Evolutionary conservation across 192 early-diverging fungal species (phyloP), one percentile per base, ranked within the genome.

Genomic region (Podochytrium sp.): DNA sequence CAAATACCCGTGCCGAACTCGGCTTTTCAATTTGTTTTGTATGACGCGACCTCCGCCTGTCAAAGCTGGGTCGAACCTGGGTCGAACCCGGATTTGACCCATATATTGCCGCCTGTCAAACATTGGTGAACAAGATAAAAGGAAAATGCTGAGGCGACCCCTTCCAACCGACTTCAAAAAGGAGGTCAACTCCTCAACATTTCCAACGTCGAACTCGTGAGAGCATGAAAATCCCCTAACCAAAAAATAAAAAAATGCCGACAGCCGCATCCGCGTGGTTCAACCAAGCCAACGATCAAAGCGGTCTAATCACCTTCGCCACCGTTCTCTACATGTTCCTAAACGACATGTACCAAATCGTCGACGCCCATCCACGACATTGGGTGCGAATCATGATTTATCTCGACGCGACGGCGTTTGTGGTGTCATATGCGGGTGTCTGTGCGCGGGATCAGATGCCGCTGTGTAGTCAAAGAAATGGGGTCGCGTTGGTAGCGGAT

Each of bases 311-410:
- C 20, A 47, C 63, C 25, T 65, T 65, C 29, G 63, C 63, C 1
- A 65, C 63, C 41, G 42, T 65, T 16, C n/a, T 65, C 10, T 65
- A 65, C 42, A 65, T 65, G 63, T 43, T 49, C n/a, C 25, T 25
- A 27, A 47, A 16, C 63, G 2, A 49, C 0, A 41, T 47, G 6
- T 65, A 42, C 40, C 23, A 49, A 39, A 16, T 57, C 55, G 52
- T 27, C 25, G 40, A 47, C 1, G 16, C 1, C 2, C 63, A 65
- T 35, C 63, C 42, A 2, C 37, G 63, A 20, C n/a, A 38, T 14
- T 25, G 63, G 29, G 63, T 65, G 7, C 63, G 63, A 18, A 38
- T 65, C 40, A 65, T 65, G 63, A 65, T 65, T 47, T 65, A 65
- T 42, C 29, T 65, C 0, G 63, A 65, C 41, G 63, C 63, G 0